Evolutionary conservation across 1,284 basidiomycete genomes (phyloP), one percentile per base, ranked within the genome.

Genomic region (Rhodotorula mucilaginosa): DNA sequence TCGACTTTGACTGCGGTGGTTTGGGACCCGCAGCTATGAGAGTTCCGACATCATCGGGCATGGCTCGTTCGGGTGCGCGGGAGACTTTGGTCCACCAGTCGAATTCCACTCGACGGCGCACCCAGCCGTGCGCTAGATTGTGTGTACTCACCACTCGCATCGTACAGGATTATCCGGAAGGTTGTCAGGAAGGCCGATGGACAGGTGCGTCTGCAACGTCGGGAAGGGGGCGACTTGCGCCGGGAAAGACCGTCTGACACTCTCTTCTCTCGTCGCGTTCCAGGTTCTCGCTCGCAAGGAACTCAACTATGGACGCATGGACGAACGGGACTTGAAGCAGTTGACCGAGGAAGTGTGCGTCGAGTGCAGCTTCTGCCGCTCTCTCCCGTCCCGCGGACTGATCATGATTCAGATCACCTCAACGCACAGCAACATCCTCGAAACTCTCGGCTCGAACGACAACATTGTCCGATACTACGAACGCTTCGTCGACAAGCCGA

Each of bases 331-430:
- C 81, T 86, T 91, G 77, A 92, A 92, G 80, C 96, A 98, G 81
- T 94, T 98, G 70, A 90, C 96, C 7, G 88, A 94, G n/a, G 96
- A 99, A 88, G 95, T 98, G 93, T 96, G 80, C 79, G 91, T 86
- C 19, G 19, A 47, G 46, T 26, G 2, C 21, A 12, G 12, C 16
- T n/a, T 57, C 15, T 56, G 31, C 21, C 13, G 2, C 8, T 15
- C 21, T 13, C 16, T 44, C 39, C 39, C 39, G 34, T 44, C 12
- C 39, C 39, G 39, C 2, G 39, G 39, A 44, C 39, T 44, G 39
- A 44, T 44, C 8, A 44, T 13, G 13, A 44, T n/a, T n/a, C n/a
- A 13, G 39, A 10, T 12, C 12, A 13, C 34, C 34, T 44, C 39
- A 13, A 13, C 39, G 39, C 5, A 3, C 78, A 97, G 93, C 58